Evolutionary conservation across 352 stramenopile genomes (phyloP), one percentile per base, ranked within the genome.

Genomic region (Phytophthora pinifolia): DNA sequence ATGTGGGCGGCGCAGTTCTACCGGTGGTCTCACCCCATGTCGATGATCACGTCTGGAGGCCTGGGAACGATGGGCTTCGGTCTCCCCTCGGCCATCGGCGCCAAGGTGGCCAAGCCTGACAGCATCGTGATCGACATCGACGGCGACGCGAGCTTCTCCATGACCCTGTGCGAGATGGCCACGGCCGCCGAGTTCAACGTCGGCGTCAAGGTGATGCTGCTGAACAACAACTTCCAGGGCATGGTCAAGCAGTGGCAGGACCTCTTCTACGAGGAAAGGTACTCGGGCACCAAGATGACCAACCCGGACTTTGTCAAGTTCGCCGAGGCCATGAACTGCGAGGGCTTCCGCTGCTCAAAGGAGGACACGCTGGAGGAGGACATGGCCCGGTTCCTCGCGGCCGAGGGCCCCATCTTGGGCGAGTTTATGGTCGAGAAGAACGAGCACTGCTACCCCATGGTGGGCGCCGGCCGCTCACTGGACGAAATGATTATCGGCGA

Each of bases 171-270:
- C 4, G 95, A 98, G 72, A 92, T 98, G 62, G 96, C 96, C 33
- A 98, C 95, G 3, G 89, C 96, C 22, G 92, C 88, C 12, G 89
- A 98, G 66, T 94, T 96, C 63, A 91, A 92, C 60, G 92, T 98
- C 30, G 85, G 84, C 22, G 87, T 98, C 17, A 98, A 98, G 72
- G 88, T 98, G 50, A 69, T 98, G 45, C 79, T 98, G 58, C 73
- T 98, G 25, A 97, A 98, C 68, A 98, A 98, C 68, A 83, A 98
- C 65, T 96, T 92, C 62, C 95, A 98, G 79, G 96, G 96, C 66
- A 98, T 98, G 95, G 95, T 98, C 47, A 97, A 98, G 79, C 96
- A 98, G 70, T 98, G 95, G 95, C 94, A 98, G 71, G 87, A 96
- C 54, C 78, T 98, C 54, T 98, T 98, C 67, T 97, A 98, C 74